A percentile compares a stretch with the other conserved stretches of the same genome.
Conservation (phyloP, 2,329 filamentous ascomycete genomes). For the Ceratocystis variospora region DNA sequence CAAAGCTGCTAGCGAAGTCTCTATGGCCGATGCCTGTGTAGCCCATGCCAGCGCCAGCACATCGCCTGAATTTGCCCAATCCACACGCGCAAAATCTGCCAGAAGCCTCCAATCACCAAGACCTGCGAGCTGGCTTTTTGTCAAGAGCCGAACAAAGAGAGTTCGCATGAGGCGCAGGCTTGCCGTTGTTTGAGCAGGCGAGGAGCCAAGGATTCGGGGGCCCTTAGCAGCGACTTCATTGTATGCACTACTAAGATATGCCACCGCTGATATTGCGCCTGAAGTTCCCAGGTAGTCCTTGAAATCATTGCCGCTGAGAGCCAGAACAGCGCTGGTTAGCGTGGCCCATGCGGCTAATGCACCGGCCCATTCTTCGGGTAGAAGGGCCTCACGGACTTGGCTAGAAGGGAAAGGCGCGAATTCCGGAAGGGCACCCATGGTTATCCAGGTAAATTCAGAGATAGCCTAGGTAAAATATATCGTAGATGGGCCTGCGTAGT, state of each 20-base stretch:
- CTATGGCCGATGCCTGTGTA: slow-evolving; percentile 35
- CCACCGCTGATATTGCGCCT: slow-evolving; percentile 26
- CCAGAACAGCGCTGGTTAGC: slow-evolving; percentile 51
- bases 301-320: slow-evolving; percentile 44
- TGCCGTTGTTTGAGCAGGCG: slow-evolving; percentile 25
- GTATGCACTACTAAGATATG: slow-evolving; percentile 56
- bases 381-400: slow-evolving; percentile 51
- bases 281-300: slow-evolving; percentile 21
- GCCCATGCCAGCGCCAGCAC: slow-evolving; percentile 38
- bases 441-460: slow-evolving; percentile 3
- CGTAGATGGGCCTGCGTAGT: neutral
- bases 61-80: slow-evolving; percentile 41
- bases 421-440: slow-evolving; percentile 45
- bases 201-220: slow-evolving; percentile 26
- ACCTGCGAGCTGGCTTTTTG: slow-evolving; percentile 27
- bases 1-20: slow-evolving; percentile 41
- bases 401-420: slow-evolving; percentile 66
- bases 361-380: slow-evolving; percentile 58
- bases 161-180: slow-evolving; percentile 53
- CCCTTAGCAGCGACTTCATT: slow-evolving; percentile 36
- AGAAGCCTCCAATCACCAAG: slow-evolving; percentile 55
- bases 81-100: slow-evolving; percentile 53
- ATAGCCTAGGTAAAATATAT: neutral
- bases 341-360: slow-evolving; percentile 65
- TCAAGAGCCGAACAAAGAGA: slow-evolving; percentile 45